A percentile compares a stretch with the other conserved stretches of the same genome.
Conservation (phyloP, 371 early-diverging fungal species). For the Lichtheimia corymbifera region DNA sequence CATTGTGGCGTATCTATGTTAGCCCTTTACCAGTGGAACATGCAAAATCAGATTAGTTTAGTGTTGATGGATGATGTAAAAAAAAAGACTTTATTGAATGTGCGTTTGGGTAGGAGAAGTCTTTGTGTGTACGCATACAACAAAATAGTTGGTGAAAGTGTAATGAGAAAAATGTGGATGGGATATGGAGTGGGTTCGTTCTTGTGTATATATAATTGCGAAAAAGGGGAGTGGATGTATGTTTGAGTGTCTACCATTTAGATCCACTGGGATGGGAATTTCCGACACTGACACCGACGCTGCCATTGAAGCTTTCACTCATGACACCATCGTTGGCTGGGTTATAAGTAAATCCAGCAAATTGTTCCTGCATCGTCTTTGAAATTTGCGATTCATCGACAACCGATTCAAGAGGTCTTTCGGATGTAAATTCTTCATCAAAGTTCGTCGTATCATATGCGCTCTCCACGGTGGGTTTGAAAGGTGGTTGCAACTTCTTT, state of each 20-base stretch:
- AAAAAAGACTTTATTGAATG: too few relatives aligned
- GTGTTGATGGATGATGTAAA: too few relatives aligned
- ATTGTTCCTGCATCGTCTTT: slow-evolving; percentile 91
- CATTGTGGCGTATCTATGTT: too few relatives aligned
- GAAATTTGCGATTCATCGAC: slow-evolving; percentile 80
- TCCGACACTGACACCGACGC: slow-evolving; percentile 20
- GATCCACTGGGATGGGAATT: slow-evolving; percentile 20
- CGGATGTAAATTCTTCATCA: slow-evolving; percentile 81
- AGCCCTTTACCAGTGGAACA: too few relatives aligned
- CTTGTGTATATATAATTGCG: too few relatives aligned
- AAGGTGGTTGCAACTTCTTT: slow-evolving; percentile 91
- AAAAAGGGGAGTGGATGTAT: too few relatives aligned
- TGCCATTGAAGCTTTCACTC: slow-evolving; percentile 40
- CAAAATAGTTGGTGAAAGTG: too few relatives aligned
- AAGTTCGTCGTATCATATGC: slow-evolving; percentile 85
- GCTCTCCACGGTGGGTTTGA: slow-evolving; percentile 85
- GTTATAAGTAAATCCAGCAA: slow-evolving; percentile 82
- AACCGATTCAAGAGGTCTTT: slow-evolving; percentile 85
- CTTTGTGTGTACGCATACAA: too few relatives aligned
- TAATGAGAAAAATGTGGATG: too few relatives aligned
- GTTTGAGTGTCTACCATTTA: slow-evolving; percentile 13
- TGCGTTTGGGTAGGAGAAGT: too few relatives aligned
- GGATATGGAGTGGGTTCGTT: too few relatives aligned
- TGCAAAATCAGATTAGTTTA: too few relatives aligned
- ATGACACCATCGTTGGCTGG: slow-evolving; percentile 47